Base-by-base conservation (phyloP, 345 rosid species). In the Populus deltoides region DNA sequence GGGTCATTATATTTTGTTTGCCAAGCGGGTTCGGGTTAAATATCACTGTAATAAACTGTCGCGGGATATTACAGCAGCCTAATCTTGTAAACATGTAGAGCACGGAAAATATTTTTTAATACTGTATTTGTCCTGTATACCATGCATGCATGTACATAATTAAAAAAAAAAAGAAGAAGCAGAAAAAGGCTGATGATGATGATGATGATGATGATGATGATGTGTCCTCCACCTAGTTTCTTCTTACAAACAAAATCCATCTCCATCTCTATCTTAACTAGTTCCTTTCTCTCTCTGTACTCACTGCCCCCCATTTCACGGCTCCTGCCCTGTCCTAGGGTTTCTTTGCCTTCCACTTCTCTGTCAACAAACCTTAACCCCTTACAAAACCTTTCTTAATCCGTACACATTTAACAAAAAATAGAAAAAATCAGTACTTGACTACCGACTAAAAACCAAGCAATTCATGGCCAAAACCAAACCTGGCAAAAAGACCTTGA, bases 401-500 rank as follows among this genome's bases (percentile, higher is more conserved):
- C 68, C 2, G 16, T 39, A 6, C 16, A 25, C 25, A 70, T 72
- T 78, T 77, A 27, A 6, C 43, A 9, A 20, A 35, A 53, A 12
- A 18, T 59, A 59, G 65, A n/a, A 24, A 24, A 59, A 59, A 10
- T 1, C 29, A 59, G 29, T 10, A 10, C 65, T 59, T 59, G 65
- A 9, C 65, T 59, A 10, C 29, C 29, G 10, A 1, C n/a, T 10
- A 57, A 20, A 20, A 24, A 61, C 43, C 35, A 24, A 20, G 8
- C 65, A 4, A 71, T 75, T 81, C 86, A 86, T 88, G 89, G 90
- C 95, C 27, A 92, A 91, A 80, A 88, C 89, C 61, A 92, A 92
- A 75, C 86, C 95, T 10, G 92, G 88, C 3, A 91, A 86, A 82
- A 88, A 71, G 95, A 88, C 88, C 90, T 92, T 5, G 97, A 92